These are phyloP conservation scores for Pleurotus eryngii DNA, from an alignment of 768 basidiomycete species.

Conservation along the genomic window DNA sequence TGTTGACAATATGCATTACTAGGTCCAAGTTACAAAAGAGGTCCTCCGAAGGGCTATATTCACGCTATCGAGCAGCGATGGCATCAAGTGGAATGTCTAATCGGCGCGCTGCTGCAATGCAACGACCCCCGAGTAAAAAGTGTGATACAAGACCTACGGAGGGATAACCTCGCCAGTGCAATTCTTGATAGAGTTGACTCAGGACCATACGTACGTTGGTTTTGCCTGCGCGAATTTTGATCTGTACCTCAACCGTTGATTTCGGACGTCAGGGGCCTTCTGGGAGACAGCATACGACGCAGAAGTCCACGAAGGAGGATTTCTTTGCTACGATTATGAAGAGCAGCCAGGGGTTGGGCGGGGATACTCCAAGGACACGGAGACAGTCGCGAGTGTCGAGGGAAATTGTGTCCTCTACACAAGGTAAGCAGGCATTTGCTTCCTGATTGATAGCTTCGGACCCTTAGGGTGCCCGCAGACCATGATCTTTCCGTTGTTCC, in stretches of 20 bases:
- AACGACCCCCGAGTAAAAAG: conserved; percentile 61
- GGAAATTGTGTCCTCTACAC: conserved; percentile 74
- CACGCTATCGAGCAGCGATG: conserved; percentile 89
- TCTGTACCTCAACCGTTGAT: conserved; percentile 5
- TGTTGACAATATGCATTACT: not conserved
- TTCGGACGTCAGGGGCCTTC: conserved; percentile 52
- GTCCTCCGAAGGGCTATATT: conserved; percentile 88
- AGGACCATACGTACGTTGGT: conserved; percentile 67
- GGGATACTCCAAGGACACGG: conserved; percentile 59
- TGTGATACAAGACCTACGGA: conserved; percentile 59
- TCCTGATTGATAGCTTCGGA: not conserved
- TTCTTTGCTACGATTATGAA: conserved; percentile 73
- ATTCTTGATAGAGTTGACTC: conserved; percentile 74
- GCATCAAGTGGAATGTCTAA: conserved; percentile 89
- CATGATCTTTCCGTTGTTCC: conserved; percentile 59
- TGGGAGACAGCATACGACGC: conserved; percentile 58
- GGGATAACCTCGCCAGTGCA: conserved; percentile 74
- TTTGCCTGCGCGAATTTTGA: not conserved
- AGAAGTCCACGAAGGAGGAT: conserved; percentile 69
- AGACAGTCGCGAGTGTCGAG: conserved; percentile 75
- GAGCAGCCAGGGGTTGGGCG: conserved; percentile 46
- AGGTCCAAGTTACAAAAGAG: conserved; percentile 82
- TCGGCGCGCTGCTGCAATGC: conserved; percentile 77
- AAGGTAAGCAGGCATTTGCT: conserved; percentile 35
- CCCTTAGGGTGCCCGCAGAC: conserved; percentile 34